These are phyloP conservation scores for Picocystis salinarum DNA, from an alignment of 139 green algal species.

Conservation along the genomic window DNA sequence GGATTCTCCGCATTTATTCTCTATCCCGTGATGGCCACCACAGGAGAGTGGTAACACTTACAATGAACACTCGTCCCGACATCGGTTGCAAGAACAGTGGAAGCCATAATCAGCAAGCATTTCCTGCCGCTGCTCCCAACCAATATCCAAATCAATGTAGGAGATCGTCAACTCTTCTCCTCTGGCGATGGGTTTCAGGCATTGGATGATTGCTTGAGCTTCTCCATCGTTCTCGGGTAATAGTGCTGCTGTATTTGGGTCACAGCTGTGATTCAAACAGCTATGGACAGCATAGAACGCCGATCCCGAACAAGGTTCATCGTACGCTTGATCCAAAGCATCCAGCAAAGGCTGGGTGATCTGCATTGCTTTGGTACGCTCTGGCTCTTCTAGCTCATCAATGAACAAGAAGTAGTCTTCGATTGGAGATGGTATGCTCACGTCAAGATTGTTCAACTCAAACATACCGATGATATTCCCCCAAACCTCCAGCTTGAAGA, in stretches of 20 bases:
- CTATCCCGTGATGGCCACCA: too few species aligned
- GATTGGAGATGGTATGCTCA: conserved; percentile 30
- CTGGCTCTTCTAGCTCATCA: conserved; percentile 9
- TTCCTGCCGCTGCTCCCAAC: conserved; percentile 17
- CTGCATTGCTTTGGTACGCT: conserved; percentile 10
- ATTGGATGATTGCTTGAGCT: conserved; percentile 20
- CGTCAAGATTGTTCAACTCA: conserved; percentile 84
- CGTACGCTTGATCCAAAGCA: conserved; percentile 37
- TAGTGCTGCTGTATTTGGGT: conserved; percentile 41
- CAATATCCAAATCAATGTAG: conserved; percentile 34
- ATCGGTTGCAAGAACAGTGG: too few species aligned
- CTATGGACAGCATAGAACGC: conserved; percentile 66
- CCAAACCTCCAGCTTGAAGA: conserved; percentile 54
- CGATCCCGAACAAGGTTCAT: conserved; percentile 39
- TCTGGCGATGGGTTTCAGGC: conserved; percentile 8
- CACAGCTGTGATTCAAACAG: conserved; percentile 79
- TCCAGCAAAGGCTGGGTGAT: conserved; percentile 37
- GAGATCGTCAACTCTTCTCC: conserved; percentile 21
- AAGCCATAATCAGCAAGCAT: conserved; percentile 68
- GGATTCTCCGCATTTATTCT: too few species aligned
- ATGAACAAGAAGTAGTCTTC: conserved; percentile 41
- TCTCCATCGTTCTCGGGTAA: conserved; percentile 22
- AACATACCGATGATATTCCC: conserved; percentile 79
- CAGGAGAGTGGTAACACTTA: too few species aligned
- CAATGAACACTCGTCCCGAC: too few species aligned